Base-by-base conservation (phyloP, 768 basidiomycete species). In the Coprinopsis cinerea region DNA sequence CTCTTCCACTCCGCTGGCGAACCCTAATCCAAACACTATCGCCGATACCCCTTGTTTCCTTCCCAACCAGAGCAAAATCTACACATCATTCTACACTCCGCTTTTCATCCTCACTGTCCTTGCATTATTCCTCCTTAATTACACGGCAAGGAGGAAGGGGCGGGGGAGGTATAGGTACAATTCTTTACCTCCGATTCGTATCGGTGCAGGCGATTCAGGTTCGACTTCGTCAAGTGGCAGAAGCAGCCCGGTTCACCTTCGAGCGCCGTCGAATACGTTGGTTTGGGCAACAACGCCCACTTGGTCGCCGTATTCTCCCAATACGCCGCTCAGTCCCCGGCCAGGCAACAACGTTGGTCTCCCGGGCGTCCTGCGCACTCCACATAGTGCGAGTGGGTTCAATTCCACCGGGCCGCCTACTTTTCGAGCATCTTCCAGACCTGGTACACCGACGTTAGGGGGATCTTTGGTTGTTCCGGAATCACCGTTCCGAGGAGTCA, bases 41-140 rank as follows among this genome's bases (percentile, higher is more conserved):
- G 75, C 77, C 20, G 84, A 91, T 55, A 64, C 66, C n/a, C 76
- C 81, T 0, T 96, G 93, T 64, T 67, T 81, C 57, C 74, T 95
- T n/a, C 93, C 93, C 0, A 78, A 88, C 56, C 82, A 85, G 48
- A 66, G 68, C 43, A 68, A 68, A 18, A 75, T 89, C 27, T 83
- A 86, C 64, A 67, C 68, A 15, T 67, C 72, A 35, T 64, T 81
- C 36, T 92, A 93, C 64, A 52, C 79, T n/a, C 82, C 88, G 4
- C 72, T 78, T 34, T 61, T 79, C n/a, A 34, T 79, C 49, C 54
- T 87, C 30, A 80, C 83, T 3, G 49, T 82, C 15, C 23, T 81
- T 20, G 49, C 69, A 2, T 61, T 86, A 22, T 56, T 78, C 34
- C 48, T 74, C 26, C 53, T 76, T 36, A 81, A 82, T 58, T 58